phyloP scores from a whole-genome alignment of 441 rosid genomes.

The Macaranga tanarius region DNA sequence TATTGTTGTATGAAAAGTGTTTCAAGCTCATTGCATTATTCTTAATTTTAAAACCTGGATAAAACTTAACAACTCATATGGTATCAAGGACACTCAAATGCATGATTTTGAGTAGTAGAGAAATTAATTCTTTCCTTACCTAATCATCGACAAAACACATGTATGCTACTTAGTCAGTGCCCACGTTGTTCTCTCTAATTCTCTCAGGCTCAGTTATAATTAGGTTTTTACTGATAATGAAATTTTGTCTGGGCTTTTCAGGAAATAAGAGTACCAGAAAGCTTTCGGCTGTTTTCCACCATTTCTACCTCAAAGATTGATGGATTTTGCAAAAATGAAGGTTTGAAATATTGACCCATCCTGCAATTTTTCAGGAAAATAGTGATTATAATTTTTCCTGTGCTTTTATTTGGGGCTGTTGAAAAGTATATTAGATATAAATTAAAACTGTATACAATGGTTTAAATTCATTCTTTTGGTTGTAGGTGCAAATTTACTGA shows the following conservation, averaged over 20 bases:
- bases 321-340: conserved; percentile 49
- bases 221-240: conserved; percentile 21
- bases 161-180: background rate
- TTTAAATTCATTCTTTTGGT: conserved; percentile 16
- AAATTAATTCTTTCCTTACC: background rate
- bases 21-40: background rate
- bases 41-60: conserved; percentile 1
- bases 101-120: background rate
- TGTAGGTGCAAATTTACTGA: conserved; percentile 69
- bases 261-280: conserved; percentile 84
- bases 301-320: conserved; percentile 68
- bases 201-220: background rate
- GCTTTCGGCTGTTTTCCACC: conserved; percentile 85
- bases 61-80: background rate
- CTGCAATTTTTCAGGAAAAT: background rate
- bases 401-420: background rate
- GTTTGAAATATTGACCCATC: conserved; percentile 31
- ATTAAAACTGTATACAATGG: background rate
- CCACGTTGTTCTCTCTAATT: background rate
- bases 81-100: background rate
- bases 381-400: conserved; percentile 1
- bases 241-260: conserved; percentile 33
- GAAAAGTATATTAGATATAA: background rate
- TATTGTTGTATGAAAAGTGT: background rate
- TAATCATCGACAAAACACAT: background rate